Evolutionary conservation across 140 eudicot species (phyloP), one percentile per base, ranked within the genome.

Genomic region (Flaveria floridana): DNA sequence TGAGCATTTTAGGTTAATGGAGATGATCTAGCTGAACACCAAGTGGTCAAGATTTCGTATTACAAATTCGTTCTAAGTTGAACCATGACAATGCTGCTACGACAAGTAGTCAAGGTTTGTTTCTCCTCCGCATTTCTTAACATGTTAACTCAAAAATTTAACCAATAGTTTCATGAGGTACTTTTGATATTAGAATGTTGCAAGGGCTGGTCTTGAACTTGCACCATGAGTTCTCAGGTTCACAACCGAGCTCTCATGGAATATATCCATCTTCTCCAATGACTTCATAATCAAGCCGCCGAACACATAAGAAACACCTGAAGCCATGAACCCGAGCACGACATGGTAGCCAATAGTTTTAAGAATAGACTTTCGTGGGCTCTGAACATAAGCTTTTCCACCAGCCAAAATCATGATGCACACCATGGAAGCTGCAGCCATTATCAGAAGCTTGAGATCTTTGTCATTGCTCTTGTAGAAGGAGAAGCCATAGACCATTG

Each of bases 401-500:
- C 77, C 68, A 3, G 97, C 86, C 67, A 93, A 82, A 52, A 80
- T 14, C n/a, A 82, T 13, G 37, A 93, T 86, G 86, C 89, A 81
- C 4, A 82, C 25, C 20, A 86, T 61, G 1, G 98, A 82, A 48
- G 93, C 85, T 52, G 84, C 87, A 9, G 94, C 93, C 78, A 87
- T 88, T 34, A 39, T 85, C 25, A 85, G 21, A 78, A 93, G 88
- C 84, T 93, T 93, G 63, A 84, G 71, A 72, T 90, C 81, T 68
- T 59, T 85, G 74, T 86, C 79, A 34, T 88, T 81, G 58, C 89
- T 87, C 77, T 76, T 65, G 18, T 84, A 79, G 46, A 88, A 93
- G 3, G 96, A 84, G 84, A 92, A 86, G 62, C 86, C 91, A 11
- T 87, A 92, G n/a, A 79, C 62, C 16, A 85, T 21, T 1, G 98